Evolutionary conservation across 352 stramenopile genomes (phyloP), one percentile per base, ranked within the genome.

Genomic region (Globisporangium nodosum): DNA sequence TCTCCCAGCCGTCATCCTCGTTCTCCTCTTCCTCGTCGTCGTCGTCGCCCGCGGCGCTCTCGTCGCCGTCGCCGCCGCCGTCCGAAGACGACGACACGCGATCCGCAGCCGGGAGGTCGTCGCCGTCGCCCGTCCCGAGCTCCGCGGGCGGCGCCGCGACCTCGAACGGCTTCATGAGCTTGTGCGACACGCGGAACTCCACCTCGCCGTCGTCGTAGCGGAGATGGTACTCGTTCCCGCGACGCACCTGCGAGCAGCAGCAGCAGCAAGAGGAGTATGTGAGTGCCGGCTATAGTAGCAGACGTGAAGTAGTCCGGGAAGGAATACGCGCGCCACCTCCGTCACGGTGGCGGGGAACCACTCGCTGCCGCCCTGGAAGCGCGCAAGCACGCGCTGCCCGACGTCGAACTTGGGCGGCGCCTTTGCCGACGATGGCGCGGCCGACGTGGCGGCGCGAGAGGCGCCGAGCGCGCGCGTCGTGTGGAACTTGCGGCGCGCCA

Each of bases 191-290:
- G 45, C 76, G 76, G 52, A 82, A 82, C 48, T 94, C 84, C 13
- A 88, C 58, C 47, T 74, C 81, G 39, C 80, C 84, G 42, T 94
- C 84, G 66, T 94, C 84, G 50, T 92, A 94, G 33, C 76, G 73
- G 24, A 94, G 52, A 49, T 88, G 71, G 64, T 91, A 94, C 57
- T 84, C 65, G 55, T 83, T 81, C 16, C 76, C 80, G 35, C 81
- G 85, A n/a, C 72, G 78, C 39, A 71, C 68, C 62, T 80, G 59
- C 45, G n/a, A 13, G 43, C 20, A 3, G 68, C 8, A 43, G 68
- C 8, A 43, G 24, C 18, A 43, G 21, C 9, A 59, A 24, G 4
- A 3, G 18, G 7, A 49, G 1, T 11, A 16, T 24, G 15, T 48
- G 15, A 48, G 42, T 5, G 42, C 2, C 3, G 1, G 7, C 3